Evolutionary conservation across 1,139 yeast species (phyloP).

Genomic region (Suhomyces chickasaworum): DNA sequence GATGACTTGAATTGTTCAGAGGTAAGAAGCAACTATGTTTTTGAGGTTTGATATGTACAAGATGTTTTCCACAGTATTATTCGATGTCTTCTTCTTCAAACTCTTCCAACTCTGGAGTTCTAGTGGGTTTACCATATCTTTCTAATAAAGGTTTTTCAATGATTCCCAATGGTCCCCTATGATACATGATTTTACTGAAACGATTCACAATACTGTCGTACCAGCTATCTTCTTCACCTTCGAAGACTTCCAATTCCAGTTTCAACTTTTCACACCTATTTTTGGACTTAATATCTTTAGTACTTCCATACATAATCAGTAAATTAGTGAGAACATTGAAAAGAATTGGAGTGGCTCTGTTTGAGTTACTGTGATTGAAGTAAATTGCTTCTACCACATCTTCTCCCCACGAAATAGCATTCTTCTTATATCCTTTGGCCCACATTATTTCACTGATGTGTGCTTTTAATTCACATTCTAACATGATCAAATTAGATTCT

Average conservation of each 20-base stretch:
- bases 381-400: constrained; percentile 48
- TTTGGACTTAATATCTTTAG: constrained; percentile 28
- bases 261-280: constrained; percentile 33
- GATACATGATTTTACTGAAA: constrained; percentile 43
- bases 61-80: constrained; percentile 12
- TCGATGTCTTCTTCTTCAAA: constrained; percentile 47
- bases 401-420: constrained; percentile 67
- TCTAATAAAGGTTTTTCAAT: constrained; percentile 44
- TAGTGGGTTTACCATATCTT: constrained; percentile 39
- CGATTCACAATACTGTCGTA: constrained; percentile 38
- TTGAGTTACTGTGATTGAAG: constrained; percentile 31
- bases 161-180: constrained; percentile 47
- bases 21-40: background rate
- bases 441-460: constrained; percentile 69
- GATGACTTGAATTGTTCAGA: constrained; percentile 9
- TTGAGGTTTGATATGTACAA: constrained; percentile 5
- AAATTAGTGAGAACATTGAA: constrained; percentile 35
- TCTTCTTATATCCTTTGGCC: constrained; percentile 53
- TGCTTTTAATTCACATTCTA: constrained; percentile 47
- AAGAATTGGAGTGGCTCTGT: constrained; percentile 35
- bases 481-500: constrained; percentile 30
- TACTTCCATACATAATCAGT: constrained; percentile 33
- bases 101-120: constrained; percentile 44
- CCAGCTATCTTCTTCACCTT: constrained; percentile 31
- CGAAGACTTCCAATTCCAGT: constrained; percentile 25